These are phyloP conservation scores for Tinospora cordifolia DNA, from an alignment of 164 flowering plant genomes.

Conservation along the genomic window DNA sequence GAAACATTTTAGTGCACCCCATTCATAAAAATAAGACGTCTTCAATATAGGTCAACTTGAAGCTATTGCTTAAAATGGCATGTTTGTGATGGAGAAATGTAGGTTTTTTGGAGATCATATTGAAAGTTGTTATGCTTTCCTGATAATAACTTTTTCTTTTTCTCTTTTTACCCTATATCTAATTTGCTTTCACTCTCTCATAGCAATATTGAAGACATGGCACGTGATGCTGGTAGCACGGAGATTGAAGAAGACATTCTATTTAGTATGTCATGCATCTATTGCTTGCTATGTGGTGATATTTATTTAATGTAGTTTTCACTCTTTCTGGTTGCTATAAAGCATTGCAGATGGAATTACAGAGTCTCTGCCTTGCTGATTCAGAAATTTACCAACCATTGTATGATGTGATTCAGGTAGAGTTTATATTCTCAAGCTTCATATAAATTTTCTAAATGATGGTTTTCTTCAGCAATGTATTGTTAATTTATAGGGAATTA, in stretches of 20 bases:
- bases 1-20: too few relatives aligned
- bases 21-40: too few relatives aligned
- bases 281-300: background rate
- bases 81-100: background rate
- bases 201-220: slow-evolving; percentile 95
- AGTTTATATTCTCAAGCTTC: background rate
- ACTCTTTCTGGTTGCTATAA: slow-evolving; percentile 19
- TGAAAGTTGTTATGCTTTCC: background rate
- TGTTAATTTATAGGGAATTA: slow-evolving; percentile 44
- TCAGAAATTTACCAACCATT: slow-evolving; percentile 56
- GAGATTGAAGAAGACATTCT: slow-evolving; percentile 76
- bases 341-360: slow-evolving; percentile 75
- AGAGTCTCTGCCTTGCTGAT: slow-evolving; percentile 47
- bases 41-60: too few relatives aligned
- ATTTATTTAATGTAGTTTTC: slow-evolving; percentile 10
- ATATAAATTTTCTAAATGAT: background rate
- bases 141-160: background rate
- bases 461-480: background rate
- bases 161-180: background rate
- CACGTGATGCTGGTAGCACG: slow-evolving; percentile 88
- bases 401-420: slow-evolving; percentile 71
- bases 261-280: slow-evolving; percentile 42
- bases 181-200: slow-evolving; percentile 8
- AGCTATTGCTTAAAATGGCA: background rate
- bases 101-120: background rate